These are phyloP conservation scores for Talaromyces sp. DNA, from an alignment of 2,329 filamentous ascomycete species.

Conservation along the genomic window DNA sequence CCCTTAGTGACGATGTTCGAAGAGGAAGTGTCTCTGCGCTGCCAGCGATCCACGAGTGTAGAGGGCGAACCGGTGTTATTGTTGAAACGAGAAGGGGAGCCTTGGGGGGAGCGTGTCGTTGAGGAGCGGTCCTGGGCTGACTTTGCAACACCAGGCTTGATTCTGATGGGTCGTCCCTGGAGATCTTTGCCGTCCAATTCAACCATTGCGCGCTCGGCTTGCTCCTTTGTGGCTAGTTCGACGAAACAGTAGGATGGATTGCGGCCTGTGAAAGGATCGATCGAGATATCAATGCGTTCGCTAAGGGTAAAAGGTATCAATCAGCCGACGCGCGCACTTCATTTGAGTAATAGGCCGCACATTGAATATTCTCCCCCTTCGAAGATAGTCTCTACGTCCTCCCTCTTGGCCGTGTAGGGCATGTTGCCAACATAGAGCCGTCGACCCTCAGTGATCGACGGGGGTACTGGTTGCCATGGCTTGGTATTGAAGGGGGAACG, in stretches of 20 bases:
- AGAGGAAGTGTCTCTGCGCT: constrained; percentile 33
- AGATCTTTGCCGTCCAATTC: constrained; percentile 52
- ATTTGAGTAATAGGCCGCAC: constrained; percentile 18
- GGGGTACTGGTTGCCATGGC: constrained; percentile 21
- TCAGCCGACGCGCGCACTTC: constrained; percentile 11
- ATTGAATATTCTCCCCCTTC: constrained; percentile 34
- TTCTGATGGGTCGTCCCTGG: constrained; percentile 56
- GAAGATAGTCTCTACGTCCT: constrained; percentile 49
- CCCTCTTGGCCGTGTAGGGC: constrained; percentile 49
- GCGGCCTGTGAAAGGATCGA: constrained; percentile 62
- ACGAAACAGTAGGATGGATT: constrained; percentile 74
- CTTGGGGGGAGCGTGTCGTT: constrained; percentile 20
- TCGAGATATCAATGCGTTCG: constrained; percentile 61
- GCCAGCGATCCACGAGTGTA: constrained; percentile 40
- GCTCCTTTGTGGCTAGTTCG: constrained; percentile 55
- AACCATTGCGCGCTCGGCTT: constrained; percentile 55
- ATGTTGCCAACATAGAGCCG: constrained; percentile 53
- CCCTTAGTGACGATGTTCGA: constrained; percentile 26
- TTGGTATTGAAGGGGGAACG: constrained; percentile 27
- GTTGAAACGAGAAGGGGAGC: constrained; percentile 14
- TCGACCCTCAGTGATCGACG: constrained; percentile 38
- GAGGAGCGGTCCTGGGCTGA: constrained; percentile 27
- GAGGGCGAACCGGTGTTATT: constrained; percentile 14
- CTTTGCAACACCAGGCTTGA: constrained; percentile 61
- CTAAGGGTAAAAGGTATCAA: constrained; percentile 26